Evolutionary conservation across 768 basidiomycete genomes (phyloP), one percentile per base, ranked within the genome.

Genomic region (Termitomyces sp.): DNA sequence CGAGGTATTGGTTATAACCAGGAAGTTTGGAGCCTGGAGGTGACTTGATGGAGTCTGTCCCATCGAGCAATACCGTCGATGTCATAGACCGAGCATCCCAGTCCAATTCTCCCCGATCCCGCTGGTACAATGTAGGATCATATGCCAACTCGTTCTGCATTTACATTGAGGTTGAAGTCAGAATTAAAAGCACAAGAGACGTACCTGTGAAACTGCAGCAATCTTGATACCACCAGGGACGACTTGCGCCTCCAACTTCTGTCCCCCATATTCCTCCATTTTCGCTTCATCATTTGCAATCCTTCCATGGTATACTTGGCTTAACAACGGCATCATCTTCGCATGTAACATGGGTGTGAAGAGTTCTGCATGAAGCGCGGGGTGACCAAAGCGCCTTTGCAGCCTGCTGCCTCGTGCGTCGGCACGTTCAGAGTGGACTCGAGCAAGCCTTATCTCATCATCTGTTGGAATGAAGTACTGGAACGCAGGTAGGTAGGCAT

Each of bases 381-480:
- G 95, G 68, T 99, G 97, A 1, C 95, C 91, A 73, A 98, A 99
- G 28, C 96, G 87, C 68, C 86, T 93, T 73, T 87, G 87, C 30
- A 98, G 82, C 34, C 89, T 82, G 66, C 88, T 80, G 54, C 86
- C 79, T 37, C 79, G 78, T 56, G 79, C 75, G 68, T 98, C 95
- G 1, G 83, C 80, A 46, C 85, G 83, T 52, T 88, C 83, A 0
- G 92, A 91, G 65, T 94, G 81, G 3, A 94, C 80, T 63, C 91
- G 86, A 46, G 86, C 84, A 40, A 78, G 67, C 11, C 80, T 80
- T 40, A 95, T 76, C 69, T 98, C 95, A 2, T 82, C 74, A 39
- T 89, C 85, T 2, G 85, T 81, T 3, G 97, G 94, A n/a, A 80
- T 83, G 72, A 88, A 98, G 75, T 85, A 95, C 45, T 78, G 77